phyloP scores from a whole-genome alignment of 345 rosid genomes.

The Psidium friedrichsthalianum region DNA sequence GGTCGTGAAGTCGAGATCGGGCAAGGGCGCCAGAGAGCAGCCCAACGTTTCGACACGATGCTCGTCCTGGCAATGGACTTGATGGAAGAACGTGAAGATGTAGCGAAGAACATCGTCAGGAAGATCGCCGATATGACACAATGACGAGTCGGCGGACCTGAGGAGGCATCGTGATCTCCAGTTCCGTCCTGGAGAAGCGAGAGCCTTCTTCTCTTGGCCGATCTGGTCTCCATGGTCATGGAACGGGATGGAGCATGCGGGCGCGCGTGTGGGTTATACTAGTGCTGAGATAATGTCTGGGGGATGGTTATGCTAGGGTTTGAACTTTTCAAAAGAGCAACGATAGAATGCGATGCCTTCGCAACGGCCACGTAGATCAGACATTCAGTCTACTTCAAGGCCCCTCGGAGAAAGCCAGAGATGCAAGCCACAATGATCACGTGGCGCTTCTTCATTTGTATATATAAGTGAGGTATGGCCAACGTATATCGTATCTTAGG shows the following conservation, averaged over 20 bases:
- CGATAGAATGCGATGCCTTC: background rate
- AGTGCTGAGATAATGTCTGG: slow-evolving; percentile 2
- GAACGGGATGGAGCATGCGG: background rate
- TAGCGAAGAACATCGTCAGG: slow-evolving; percentile 56
- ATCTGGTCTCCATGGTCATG: slow-evolving; percentile 56
- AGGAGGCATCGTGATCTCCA: background rate
- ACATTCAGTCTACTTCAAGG: background rate
- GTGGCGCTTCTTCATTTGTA: background rate
- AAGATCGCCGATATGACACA: slow-evolving; percentile 36
- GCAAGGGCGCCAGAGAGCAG: slow-evolving; percentile 66
- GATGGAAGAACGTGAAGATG: slow-evolving; percentile 52
- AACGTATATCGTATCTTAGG: background rate
- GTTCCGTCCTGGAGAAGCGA: slow-evolving; percentile 6
- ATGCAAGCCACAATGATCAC: background rate
- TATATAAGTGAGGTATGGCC: background rate
- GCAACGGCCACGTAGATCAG: background rate
- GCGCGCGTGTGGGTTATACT: background rate
- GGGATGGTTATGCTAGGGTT: slow-evolving; percentile 1
- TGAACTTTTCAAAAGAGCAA: slow-evolving; percentile 6
- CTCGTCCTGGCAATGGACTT: slow-evolving; percentile 47
- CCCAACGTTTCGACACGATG: slow-evolving; percentile 53
- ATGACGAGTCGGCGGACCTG: background rate
- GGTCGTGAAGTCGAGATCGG: slow-evolving; percentile 82
- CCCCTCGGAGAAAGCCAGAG: background rate
- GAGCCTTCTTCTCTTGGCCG: slow-evolving; percentile 45